Evolutionary conservation across 2,329 filamentous ascomycete genomes (phyloP), one percentile per base, ranked within the genome.

Genomic region (Aspergillus aculeatinus): DNA sequence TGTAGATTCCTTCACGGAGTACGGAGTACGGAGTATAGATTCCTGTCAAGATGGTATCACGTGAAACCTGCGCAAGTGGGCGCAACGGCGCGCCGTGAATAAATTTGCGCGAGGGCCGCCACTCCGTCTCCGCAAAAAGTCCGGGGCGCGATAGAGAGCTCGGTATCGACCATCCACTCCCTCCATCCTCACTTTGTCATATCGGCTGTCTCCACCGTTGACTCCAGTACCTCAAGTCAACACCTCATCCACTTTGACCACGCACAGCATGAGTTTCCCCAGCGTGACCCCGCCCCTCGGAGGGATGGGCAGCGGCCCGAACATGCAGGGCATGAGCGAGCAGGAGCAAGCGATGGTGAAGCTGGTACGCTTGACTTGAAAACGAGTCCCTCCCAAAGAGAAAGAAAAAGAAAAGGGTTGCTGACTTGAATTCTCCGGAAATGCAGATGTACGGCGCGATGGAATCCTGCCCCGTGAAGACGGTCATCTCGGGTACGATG

Each of bases 391-490:
- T 23, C 23, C 4, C 1, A 21, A 21, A 21, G 21, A 21, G 19
- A 21, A 21, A 21, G 19, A 23, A 23, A 23, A 23, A 23, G 4
- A 23, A 2, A 4, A 35, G 29, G 11, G 12, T 10, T 33, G 33
- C 60, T 63, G 19, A 48, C 27, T 5, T 14, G 25, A 56, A 60
- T 33, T 5, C 23, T 23, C 4, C 23, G 23, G 11, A 2, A 2
- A 31, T 33, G 25, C 57, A 95, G 90, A 89, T 96, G 81, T 87
- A 92, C 83, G 78, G 82, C 25, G 86, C 87, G 48, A 96, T 97
- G 91, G 93, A 98, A 77, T 96, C 91, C 35, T 99, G 95, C 74
- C 87, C 89, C 25, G 88, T 88, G 60, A 99, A 99, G 78, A 90
- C 92, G 19, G 88, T 87, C 68, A 89, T 99, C 79, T 90, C 93